Percentiles rank a stretch among this genome's conserved stretches.
phyloP scores from a whole-genome alignment of 2,329 filamentous ascomycete genomes.

The Hawksworthiomyces lignivorus region DNA sequence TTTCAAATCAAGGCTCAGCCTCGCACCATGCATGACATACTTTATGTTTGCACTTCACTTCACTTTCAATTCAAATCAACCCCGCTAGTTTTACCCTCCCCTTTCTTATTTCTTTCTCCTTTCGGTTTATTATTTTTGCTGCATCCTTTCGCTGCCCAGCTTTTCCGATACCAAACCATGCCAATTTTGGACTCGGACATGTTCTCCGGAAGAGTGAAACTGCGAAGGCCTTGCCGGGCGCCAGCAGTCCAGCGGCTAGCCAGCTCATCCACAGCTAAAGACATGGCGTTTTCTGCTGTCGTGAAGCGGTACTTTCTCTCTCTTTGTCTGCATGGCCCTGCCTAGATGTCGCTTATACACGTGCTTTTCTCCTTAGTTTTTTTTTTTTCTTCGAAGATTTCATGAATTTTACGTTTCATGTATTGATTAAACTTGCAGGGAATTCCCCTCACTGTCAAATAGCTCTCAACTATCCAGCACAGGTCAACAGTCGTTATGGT shows the following conservation, averaged over 20 bases:
- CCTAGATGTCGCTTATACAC: neutral
- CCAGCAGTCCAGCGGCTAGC: conserved; percentile 8
- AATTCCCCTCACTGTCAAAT: conserved; percentile 59
- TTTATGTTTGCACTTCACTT: neutral
- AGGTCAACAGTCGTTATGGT: conserved; percentile 47
- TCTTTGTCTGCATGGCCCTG: too few relatives aligned
- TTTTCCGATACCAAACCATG: neutral
- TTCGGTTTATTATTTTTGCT: neutral
- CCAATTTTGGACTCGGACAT: conserved; percentile 5
- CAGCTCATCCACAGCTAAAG: neutral
- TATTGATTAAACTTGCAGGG: too few relatives aligned
- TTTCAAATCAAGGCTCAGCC: too few relatives aligned
- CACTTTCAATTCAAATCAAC: too few relatives aligned
- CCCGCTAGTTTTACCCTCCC: neutral
- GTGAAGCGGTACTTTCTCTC: conserved; percentile 9
- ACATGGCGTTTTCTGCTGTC: conserved; percentile 11
- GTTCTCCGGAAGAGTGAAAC: conserved; percentile 6
- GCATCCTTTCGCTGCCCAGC: too few relatives aligned
- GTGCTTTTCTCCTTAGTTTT: neutral
- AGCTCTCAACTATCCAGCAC: conserved; percentile 46
- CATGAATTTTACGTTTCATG: too few relatives aligned
- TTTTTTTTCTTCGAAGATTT: too few relatives aligned
- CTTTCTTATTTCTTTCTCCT: neutral
- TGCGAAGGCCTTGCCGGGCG: conserved; percentile 8
- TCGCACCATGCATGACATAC: too few relatives aligned